These are phyloP conservation scores for Penicillium ucsense DNA, from an alignment of 495 filamentous ascomycete species.

Conservation along the genomic window DNA sequence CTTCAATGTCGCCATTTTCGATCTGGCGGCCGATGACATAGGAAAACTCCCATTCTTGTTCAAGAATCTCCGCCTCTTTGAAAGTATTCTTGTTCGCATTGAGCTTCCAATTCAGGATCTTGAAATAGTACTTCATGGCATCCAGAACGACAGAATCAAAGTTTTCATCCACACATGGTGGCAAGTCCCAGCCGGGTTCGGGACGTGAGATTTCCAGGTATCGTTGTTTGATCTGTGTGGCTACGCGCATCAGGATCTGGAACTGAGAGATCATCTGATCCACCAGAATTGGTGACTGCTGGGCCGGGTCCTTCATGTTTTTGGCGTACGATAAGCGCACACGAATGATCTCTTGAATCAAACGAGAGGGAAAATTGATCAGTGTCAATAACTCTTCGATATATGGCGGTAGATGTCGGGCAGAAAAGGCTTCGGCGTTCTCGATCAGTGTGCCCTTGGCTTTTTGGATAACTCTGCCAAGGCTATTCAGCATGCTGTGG, in stretches of 20 bases:
- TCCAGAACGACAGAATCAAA: constrained; percentile 95
- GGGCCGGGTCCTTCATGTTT: constrained; percentile 84
- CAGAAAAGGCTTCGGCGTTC: constrained; percentile 76
- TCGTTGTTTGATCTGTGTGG: constrained; percentile 82
- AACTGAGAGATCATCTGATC: constrained; percentile 97
- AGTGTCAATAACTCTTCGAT: constrained; percentile 92
- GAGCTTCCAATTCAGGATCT: constrained; percentile 92
- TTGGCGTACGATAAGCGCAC: constrained; percentile 85
- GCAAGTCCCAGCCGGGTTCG: constrained; percentile 89
- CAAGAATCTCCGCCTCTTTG: constrained; percentile 94
- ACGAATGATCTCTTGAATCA: constrained; percentile 94
- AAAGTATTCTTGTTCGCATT: constrained; percentile 98
- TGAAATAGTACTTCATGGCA: constrained; percentile 94
- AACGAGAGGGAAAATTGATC: constrained; percentile 90
- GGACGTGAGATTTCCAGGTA: constrained; percentile 76
- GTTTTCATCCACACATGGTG: constrained; percentile 91
- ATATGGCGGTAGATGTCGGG: constrained; percentile 89
- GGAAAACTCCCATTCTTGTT: constrained; percentile 94
- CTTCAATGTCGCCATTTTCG: constrained; percentile 87
- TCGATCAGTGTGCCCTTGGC: constrained; percentile 85
- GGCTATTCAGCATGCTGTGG: constrained; percentile 73
- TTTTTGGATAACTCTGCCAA: constrained; percentile 78
- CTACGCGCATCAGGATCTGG: constrained; percentile 82
- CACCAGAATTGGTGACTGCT: constrained; percentile 80
- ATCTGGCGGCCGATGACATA: constrained; percentile 85